Evolutionary conservation across 31 red algal genomes (phyloP), one percentile per base, ranked within the genome.

Genomic region (Asparagopsis taxiformis): DNA sequence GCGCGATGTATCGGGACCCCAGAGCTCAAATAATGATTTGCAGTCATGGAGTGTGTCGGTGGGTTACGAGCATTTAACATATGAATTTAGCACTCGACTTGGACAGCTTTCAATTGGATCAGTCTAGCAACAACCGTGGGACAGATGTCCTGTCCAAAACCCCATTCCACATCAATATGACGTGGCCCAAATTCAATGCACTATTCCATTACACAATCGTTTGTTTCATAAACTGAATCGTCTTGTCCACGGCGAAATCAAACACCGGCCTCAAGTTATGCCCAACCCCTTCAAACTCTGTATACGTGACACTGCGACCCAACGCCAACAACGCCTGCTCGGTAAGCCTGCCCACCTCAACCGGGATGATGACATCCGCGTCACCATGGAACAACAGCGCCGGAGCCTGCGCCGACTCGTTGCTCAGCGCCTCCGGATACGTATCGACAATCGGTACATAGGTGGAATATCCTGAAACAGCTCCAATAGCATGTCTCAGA

Each of bases 381-480:
- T 23, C 19, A 5, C 59, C 59, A 17, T 62, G 59, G 16, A 62
- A 30, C 59, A 62, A 32, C 30, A 62, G 7, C 22, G 34, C 23
- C 0, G 59, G 59, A 32, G 59, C 59, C 21, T 28, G 26, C n/a
- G n/a, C n/a, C 28, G 59, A 62, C 7, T 28, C 59, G 16, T 62
- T 30, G 59, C 26, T 62, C 59, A 62, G 28, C 30, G 28, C 59
- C 30, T 23, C 59, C 17, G 59, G 59, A 30, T 62, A 62, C 23
- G 59, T 32, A 30, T 62, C 30, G 26, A 28, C 34, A 17, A 62
- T 21, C 59, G 59, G 59, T 30, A 62, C n/a, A 62, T 32, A 62
- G 7, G 23, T 17, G 0, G 59, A 62, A 17, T 32, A 23, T 30
- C 28, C 6, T 30, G 34, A 17, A 17, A 16, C 59, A 7, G 23